Evolutionary conservation across 192 early-diverging fungal genomes (phyloP).

Genomic region (Diversispora epigaea): DNA sequence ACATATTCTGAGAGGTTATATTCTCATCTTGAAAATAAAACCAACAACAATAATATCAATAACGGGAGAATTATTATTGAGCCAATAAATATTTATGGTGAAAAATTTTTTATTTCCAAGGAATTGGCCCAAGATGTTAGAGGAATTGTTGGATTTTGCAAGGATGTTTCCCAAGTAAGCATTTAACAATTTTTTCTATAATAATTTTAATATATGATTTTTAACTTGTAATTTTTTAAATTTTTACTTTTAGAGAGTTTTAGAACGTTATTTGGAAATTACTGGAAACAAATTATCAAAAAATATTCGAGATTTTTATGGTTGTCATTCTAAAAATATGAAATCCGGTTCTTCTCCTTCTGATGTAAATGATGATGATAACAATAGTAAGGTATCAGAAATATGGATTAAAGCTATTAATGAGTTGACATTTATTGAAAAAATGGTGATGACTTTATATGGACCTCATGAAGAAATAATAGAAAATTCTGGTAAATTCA

Average conservation of each 20-base stretch:
- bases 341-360: neutral
- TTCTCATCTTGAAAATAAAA: neutral
- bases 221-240: neutral
- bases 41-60: neutral
- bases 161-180: slow-evolving; percentile 7
- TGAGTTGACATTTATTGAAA: slow-evolving; percentile 42
- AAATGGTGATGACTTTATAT: slow-evolving; percentile 39
- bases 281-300: slow-evolving; percentile 7
- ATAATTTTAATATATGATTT: neutral
- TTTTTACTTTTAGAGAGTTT: neutral
- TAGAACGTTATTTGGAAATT: slow-evolving; percentile 19
- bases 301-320: slow-evolving; percentile 3
- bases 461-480: slow-evolving; percentile 34
- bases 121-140: slow-evolving; percentile 13
- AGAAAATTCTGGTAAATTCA: neutral
- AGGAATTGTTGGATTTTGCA: slow-evolving; percentile 13
- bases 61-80: neutral
- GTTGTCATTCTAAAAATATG: too few species aligned
- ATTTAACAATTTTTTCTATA: neutral
- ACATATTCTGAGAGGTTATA: slow-evolving; percentile 15
- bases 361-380: too few species aligned
- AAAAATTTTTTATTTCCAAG: neutral
- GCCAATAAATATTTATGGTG: neutral
- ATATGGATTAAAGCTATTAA: slow-evolving; percentile 43
- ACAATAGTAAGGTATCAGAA: slow-evolving; percentile 28